phyloP scores from a whole-genome alignment of 2,329 filamentous ascomycete genomes.

The Raffaelea ambrosiae region DNA sequence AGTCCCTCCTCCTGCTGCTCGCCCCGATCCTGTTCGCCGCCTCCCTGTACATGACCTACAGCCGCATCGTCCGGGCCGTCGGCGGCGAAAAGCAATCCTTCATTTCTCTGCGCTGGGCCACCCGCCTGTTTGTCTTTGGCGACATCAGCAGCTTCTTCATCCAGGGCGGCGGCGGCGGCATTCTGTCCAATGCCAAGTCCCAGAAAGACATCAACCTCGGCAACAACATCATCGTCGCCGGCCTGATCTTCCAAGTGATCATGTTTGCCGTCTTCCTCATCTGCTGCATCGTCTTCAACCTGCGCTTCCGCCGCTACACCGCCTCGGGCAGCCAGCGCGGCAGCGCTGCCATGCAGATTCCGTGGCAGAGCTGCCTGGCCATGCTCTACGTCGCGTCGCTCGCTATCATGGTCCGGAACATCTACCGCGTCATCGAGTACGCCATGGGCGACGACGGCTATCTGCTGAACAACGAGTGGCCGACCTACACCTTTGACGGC shows the following conservation, averaged over 20 bases:
- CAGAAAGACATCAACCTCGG: conserved; percentile 21
- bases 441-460: conserved; percentile 30
- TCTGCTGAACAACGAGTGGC: conserved; percentile 29
- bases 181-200: conserved; percentile 17
- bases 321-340: no score
- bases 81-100: conserved; percentile 15
- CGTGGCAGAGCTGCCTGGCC: conserved; percentile 23
- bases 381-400: conserved; percentile 27
- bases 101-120: conserved; percentile 18
- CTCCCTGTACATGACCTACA: conserved; percentile 36
- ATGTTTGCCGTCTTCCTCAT: conserved; percentile 45
- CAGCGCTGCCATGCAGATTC: no score
- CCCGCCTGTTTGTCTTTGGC: conserved; percentile 22
- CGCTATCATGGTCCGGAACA: conserved; percentile 31
- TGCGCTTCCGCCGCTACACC: no score
- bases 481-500: conserved; percentile 34
- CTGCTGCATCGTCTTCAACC: conserved; percentile 34
- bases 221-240: conserved; percentile 40
- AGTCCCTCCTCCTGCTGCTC: conserved; percentile 31
- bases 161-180: conserved; percentile 21
- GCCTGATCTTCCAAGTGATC: conserved; percentile 46
- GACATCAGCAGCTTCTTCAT: conserved; percentile 21
- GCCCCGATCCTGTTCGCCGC: conserved; percentile 36
- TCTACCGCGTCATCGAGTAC: conserved; percentile 42
- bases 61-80: conserved; percentile 25